Evolutionary conservation across 331 rosid species (phyloP).

Genomic region (Malus hybrid): DNA sequence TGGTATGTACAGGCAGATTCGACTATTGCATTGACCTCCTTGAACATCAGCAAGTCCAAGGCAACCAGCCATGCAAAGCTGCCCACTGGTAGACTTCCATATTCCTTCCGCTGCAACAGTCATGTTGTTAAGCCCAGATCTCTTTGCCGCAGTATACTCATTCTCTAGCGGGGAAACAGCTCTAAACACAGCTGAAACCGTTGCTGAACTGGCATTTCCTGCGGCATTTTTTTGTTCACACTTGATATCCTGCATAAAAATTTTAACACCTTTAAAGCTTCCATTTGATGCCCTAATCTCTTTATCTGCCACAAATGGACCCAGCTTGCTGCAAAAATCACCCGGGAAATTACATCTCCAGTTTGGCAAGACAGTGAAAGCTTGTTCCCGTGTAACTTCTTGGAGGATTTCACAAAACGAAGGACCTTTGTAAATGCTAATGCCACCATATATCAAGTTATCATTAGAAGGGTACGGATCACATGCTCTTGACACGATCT

Average conservation of each 20-base stretch:
- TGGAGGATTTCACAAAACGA: conserved; percentile 62
- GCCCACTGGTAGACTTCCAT: conserved; percentile 83
- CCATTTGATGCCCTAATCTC: conserved; percentile 67
- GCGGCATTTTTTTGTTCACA: conserved; percentile 38
- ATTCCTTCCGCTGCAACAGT: conserved; percentile 80
- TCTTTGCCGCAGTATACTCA: conserved; percentile 46
- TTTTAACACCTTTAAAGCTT: conserved; percentile 57
- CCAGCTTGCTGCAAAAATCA: conserved; percentile 70
- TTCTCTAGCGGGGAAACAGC: conserved; percentile 70
- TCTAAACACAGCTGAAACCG: conserved; percentile 74
- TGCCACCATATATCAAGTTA: conserved; percentile 26
- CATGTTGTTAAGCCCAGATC: conserved; percentile 70
- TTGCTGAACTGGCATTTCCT: conserved; percentile 38
- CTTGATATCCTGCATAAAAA: conserved; percentile 63
- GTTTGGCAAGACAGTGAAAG: conserved; percentile 70
- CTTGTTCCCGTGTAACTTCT: conserved; percentile 52
- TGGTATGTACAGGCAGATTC: conserved; percentile 76
- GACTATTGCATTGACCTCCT: conserved; percentile 48
- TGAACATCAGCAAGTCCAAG: conserved; percentile 44
- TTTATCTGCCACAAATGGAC: conserved; percentile 59
- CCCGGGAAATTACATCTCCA: conserved; percentile 70
- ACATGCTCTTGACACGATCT: conserved; percentile 64
- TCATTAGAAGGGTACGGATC: conserved; percentile 67
- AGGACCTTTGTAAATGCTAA: conserved; percentile 43
- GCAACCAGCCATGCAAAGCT: conserved; percentile 97